phyloP scores from a whole-genome alignment of 192 early-diverging fungal genomes.

The Spizellomyces sp. region DNA sequence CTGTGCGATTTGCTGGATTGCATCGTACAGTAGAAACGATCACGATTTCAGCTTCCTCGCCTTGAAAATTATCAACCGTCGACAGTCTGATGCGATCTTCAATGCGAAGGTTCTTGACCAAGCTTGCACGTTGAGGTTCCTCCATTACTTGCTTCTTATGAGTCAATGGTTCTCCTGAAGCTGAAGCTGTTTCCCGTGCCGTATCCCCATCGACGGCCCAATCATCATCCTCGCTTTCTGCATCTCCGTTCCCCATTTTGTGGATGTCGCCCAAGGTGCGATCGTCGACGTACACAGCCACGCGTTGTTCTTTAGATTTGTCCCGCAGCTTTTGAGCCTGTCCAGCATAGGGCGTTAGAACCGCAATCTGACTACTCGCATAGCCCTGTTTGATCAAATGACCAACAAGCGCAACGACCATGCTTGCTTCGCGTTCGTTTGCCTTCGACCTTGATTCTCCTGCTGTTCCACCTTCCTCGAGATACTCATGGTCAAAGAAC shows the following conservation, averaged over 20 bases:
- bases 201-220: not conserved
- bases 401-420: constrained; percentile 34
- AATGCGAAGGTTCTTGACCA: not conserved
- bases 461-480: constrained; percentile 17
- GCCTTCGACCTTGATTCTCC: constrained; percentile 14
- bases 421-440: constrained; percentile 34
- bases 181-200: too few relatives aligned
- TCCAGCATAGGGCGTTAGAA: constrained; percentile 48
- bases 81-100: constrained; percentile 28
- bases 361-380: constrained; percentile 23
- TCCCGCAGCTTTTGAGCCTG: constrained; percentile 28
- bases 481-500: constrained; percentile 34
- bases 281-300: constrained; percentile 10
- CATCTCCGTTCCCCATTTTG: constrained; percentile 1
- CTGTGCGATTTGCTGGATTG: constrained; percentile 35
- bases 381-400: constrained; percentile 43
- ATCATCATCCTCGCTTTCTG: constrained; percentile 13
- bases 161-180: too few relatives aligned
- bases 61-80: constrained; percentile 51
- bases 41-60: constrained; percentile 46
- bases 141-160: too few relatives aligned
- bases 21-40: constrained; percentile 40
- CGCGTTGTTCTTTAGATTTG: not conserved
- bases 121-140: too few relatives aligned
- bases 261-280: constrained; percentile 6